Evolutionary conservation across 2,329 filamentous ascomycete species (phyloP).

Genomic region (Cladorrhinum sp.): DNA sequence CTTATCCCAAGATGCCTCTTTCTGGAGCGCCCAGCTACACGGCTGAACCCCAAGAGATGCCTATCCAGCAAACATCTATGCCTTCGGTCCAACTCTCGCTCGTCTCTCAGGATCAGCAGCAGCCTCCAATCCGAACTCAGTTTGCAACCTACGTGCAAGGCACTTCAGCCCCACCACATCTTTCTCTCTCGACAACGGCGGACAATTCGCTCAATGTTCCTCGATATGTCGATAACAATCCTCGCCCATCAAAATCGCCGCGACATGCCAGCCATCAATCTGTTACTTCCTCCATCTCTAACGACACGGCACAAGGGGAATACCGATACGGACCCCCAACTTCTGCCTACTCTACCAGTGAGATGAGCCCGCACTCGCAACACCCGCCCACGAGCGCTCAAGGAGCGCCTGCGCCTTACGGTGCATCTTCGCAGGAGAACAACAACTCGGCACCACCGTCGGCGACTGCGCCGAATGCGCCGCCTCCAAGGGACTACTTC

Average conservation of each 20-base stretch:
- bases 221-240: slow-evolving; percentile 55
- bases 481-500: slow-evolving; percentile 49
- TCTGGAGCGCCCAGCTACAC: slow-evolving; percentile 47
- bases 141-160: slow-evolving; percentile 52
- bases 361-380: slow-evolving; percentile 37
- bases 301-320: slow-evolving; percentile 50
- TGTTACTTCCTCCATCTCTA: slow-evolving; percentile 46
- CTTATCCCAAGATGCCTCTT: slow-evolving; percentile 53
- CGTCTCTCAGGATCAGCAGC: slow-evolving; percentile 46
- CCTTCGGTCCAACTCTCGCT: slow-evolving; percentile 53
- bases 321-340: slow-evolving; percentile 54
- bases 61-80: slow-evolving; percentile 52
- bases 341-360: slow-evolving; percentile 33
- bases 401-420: slow-evolving; percentile 2
- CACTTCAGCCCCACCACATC: slow-evolving; percentile 48
- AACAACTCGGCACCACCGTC: slow-evolving; percentile 12
- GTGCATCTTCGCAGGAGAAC: slow-evolving; percentile 17
- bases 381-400: slow-evolving; percentile 22
- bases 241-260: slow-evolving; percentile 55
- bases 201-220: slow-evolving; percentile 52
- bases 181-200: slow-evolving; percentile 43
- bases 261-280: slow-evolving; percentile 54
- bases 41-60: slow-evolving; percentile 53
- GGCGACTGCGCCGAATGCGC: slow-evolving; percentile 25
- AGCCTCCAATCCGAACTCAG: slow-evolving; percentile 49